Evolutionary conservation across 116 monocot genomes (phyloP).

Genomic region (Posidonia oceanica): DNA sequence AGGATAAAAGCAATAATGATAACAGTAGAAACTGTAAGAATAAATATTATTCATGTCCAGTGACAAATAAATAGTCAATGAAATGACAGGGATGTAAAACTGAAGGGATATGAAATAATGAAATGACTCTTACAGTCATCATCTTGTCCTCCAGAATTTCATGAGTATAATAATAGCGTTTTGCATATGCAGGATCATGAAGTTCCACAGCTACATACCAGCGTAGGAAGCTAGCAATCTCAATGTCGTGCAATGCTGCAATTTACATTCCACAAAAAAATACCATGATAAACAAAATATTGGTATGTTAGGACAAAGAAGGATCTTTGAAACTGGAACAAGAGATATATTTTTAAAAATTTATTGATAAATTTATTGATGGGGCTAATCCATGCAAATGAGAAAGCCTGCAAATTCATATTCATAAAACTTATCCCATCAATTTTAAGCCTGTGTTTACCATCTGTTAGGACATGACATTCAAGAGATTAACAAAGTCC

Average conservation of each 20-base stretch:
- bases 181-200: constrained; percentile 84
- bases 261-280: neutral
- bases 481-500: no score
- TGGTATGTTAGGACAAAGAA: no score
- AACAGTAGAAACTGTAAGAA: neutral
- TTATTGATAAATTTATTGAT: no score
- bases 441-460: no score
- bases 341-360: no score
- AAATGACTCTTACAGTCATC: constrained; percentile 40
- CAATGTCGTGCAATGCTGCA: constrained; percentile 83
- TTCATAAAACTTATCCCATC: no score
- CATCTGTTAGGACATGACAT: no score
- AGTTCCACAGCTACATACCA: constrained; percentile 97
- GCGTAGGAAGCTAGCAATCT: constrained; percentile 90
- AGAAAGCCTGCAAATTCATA: no score
- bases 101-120: neutral
- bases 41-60: neutral
- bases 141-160: constrained; percentile 80
- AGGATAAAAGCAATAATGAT: neutral
- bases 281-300: neutral
- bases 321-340: no score
- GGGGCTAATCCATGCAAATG: no score
- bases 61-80: neutral
- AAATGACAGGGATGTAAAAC: neutral
- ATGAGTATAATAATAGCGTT: constrained; percentile 72